A percentile compares a stretch with the other conserved stretches of the same genome.
Conservation (phyloP, 768 basidiomycete species). For the Dendrothele bispora region DNA sequence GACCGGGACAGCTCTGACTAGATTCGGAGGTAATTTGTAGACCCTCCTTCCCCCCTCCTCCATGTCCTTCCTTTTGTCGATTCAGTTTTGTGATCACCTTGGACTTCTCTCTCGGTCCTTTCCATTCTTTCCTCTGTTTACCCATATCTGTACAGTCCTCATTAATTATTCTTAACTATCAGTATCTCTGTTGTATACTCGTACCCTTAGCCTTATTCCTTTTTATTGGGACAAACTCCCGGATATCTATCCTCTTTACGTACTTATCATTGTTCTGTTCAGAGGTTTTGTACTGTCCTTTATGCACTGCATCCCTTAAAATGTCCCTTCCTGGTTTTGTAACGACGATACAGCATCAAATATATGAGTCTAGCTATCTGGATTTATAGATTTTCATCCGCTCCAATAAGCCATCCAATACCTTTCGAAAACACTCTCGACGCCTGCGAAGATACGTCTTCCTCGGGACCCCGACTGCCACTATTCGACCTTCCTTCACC, state of each 20-base stretch:
- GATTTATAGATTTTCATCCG: slow-evolving; percentile 53
- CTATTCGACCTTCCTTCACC: slow-evolving; percentile 44
- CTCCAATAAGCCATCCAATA: slow-evolving; percentile 95
- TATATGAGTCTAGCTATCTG: background rate
- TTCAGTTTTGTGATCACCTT: background rate
- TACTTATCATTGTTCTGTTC: slow-evolving; percentile 9
- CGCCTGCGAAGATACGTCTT: slow-evolving; percentile 73
- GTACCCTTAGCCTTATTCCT: no score
- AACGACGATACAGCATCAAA: background rate
- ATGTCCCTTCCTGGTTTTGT: background rate
- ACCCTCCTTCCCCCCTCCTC: slow-evolving; percentile 17
- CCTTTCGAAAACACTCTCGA: slow-evolving; percentile 82
- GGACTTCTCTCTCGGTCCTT: background rate
- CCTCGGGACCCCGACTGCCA: slow-evolving; percentile 44
- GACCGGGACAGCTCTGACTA: slow-evolving; percentile 57
- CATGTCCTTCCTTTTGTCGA: slow-evolving; percentile 7
- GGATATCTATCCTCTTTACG: slow-evolving; percentile 3
- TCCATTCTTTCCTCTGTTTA: background rate
- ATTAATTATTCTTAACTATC: background rate
- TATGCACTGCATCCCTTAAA: slow-evolving; percentile 2
- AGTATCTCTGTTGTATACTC: background rate
- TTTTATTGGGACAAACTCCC: no score
- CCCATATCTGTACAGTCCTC: background rate
- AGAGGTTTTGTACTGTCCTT: background rate
- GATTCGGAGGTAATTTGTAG: slow-evolving; percentile 58